phyloP scores from a whole-genome alignment of 495 filamentous ascomycete species.

The Hypoxylon trugodes region DNA sequence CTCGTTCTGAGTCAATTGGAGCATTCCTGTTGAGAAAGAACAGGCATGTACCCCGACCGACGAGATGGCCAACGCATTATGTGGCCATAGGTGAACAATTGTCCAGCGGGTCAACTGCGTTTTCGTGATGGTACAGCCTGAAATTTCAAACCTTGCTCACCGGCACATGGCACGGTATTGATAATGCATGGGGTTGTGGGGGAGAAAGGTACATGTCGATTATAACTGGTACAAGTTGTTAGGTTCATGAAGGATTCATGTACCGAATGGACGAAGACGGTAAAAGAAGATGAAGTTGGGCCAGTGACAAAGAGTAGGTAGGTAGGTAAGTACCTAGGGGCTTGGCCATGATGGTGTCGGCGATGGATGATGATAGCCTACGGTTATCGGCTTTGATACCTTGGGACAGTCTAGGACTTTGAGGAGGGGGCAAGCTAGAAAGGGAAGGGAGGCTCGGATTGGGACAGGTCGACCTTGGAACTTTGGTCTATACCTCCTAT shows the following conservation, averaged over 20 bases:
- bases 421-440: not conserved
- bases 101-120: constrained; percentile 1
- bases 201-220: constrained; percentile 4
- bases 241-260: constrained; percentile 14
- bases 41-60: constrained; percentile 16
- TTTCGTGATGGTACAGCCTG: constrained; percentile 3
- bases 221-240: constrained; percentile 8
- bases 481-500: too few species aligned
- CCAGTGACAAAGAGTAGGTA: constrained; percentile 19
- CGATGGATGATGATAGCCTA: constrained; percentile 8
- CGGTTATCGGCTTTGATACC: not conserved
- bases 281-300: constrained; percentile 16
- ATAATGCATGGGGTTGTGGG: constrained; percentile 9
- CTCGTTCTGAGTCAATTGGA: constrained; percentile 26
- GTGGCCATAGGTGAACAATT: constrained; percentile 13
- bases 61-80: constrained; percentile 7
- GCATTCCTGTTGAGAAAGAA: constrained; percentile 2
- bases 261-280: constrained; percentile 6
- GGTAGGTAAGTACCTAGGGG: too few species aligned
- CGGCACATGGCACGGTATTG: constrained; percentile 2
- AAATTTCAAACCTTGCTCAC: constrained; percentile 1
- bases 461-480: too few species aligned
- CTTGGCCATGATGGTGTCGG: constrained; percentile 15
- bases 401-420: not conserved
- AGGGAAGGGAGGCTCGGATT: constrained; percentile 10